Base-by-base conservation (phyloP, 1,284 basidiomycete species). In the Trametes polyzona region DNA sequence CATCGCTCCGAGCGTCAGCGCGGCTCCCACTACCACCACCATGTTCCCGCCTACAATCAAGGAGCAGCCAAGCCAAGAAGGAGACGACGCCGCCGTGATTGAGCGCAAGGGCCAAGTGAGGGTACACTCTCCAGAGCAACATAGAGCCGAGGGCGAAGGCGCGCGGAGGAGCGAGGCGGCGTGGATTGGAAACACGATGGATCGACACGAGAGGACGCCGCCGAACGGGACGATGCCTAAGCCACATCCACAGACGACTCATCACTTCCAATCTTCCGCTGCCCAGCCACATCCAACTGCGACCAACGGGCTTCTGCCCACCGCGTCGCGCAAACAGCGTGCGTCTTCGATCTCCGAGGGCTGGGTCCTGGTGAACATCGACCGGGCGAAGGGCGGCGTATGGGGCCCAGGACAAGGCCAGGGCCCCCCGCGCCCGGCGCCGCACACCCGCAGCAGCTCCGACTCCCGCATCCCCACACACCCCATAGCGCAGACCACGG, bases 321-420 rank as follows among this genome's bases (percentile, higher is more conserved):
- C 41, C 23, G 41, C 26, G 26, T 37, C 36, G 39, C 55, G 54
- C 37, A 56, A 24, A 21, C 51, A 29, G 24, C 61, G 52, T n/a
- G 50, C 51, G 17, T 50, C 60, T 46, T 58, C 64, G 58, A 56
- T 60, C 47, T 42, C 59, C 46, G 53, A 63, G 56, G 70, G 86
- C 52, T 88, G 86, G 86, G 86, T 88, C 4, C 70, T 88, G 44
- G 81, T 88, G 40, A 86, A 87, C 58, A 78, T 88, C 26, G 84
- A 86, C 32, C 59, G 63, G 33, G 54, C 62, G 59, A 30, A 54
- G 47, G 2, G 24, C 47, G 43, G 35, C 9, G 9, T 24, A 16
- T 37, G 56, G 32, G 23, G 52, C 8, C 46, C 51, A 7, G 58
- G 47, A 1, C 57, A 44, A 44, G 29, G 40, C 43, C 26, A 32